Evolutionary conservation across 2,329 filamentous ascomycete genomes (phyloP).

Genomic region (Cytospora paraplurivora): DNA sequence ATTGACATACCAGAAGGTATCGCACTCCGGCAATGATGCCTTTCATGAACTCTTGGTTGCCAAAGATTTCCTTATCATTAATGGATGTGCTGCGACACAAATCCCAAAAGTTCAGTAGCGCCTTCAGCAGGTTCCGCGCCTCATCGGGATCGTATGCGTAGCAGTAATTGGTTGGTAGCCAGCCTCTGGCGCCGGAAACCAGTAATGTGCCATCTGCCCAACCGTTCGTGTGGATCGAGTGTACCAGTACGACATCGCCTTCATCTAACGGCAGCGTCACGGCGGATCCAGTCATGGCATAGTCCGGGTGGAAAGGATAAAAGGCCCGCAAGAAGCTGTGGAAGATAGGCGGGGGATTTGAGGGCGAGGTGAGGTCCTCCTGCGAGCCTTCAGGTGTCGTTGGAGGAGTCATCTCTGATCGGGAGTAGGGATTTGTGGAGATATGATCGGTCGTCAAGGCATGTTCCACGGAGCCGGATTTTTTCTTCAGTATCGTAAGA

Average conservation of each 20-base stretch:
- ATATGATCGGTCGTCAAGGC: conserved; percentile 18
- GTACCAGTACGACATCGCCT: conserved; percentile 89
- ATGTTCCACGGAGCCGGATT: conserved; percentile 34
- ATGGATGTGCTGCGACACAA: conserved; percentile 76
- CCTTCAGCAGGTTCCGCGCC: conserved; percentile 82
- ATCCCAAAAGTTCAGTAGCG: conserved; percentile 91
- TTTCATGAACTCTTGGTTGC: conserved; percentile 91
- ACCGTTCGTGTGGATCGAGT: conserved; percentile 96
- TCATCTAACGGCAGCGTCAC: conserved; percentile 87
- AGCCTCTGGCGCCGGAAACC: conserved; percentile 82
- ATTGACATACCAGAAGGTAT: conserved; percentile 74
- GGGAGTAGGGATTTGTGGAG: conserved; percentile 45
- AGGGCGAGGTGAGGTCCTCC: conserved; percentile 55
- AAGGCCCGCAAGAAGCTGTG: conserved; percentile 95
- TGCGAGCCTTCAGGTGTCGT: conserved; percentile 70
- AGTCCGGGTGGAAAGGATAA: conserved; percentile 84
- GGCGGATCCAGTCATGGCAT: conserved; percentile 76
- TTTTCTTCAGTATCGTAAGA: conserved; percentile 53
- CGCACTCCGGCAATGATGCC: conserved; percentile 92
- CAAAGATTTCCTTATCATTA: conserved; percentile 76
- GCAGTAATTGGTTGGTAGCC: conserved; percentile 98
- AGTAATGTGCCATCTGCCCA: conserved; percentile 96
- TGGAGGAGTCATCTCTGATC: conserved; percentile 74
- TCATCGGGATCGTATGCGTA: conserved; percentile 89
- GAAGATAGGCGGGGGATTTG: conserved; percentile 66